phyloP scores from a whole-genome alignment of 2,329 filamentous ascomycete genomes.

The Fusarium nygamai region DNA sequence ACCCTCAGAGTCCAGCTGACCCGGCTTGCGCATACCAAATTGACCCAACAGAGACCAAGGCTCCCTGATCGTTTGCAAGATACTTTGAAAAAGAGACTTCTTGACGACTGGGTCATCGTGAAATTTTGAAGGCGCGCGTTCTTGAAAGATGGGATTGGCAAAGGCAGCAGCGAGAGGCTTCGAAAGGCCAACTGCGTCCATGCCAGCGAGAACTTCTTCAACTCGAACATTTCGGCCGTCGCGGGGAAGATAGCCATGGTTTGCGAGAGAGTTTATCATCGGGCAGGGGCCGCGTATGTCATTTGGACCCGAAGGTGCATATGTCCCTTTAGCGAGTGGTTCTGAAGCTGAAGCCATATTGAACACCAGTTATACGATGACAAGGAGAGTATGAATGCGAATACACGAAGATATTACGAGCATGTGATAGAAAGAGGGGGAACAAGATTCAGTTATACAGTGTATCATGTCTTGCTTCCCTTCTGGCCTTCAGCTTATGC shows the following conservation, averaged over 20 bases:
- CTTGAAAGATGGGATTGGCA: slow-evolving; percentile 37
- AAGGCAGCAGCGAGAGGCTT: slow-evolving; percentile 32
- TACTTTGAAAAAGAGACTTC: slow-evolving; percentile 12
- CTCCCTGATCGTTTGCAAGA: slow-evolving; percentile 9
- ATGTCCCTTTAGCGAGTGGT: slow-evolving; percentile 29
- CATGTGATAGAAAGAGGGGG: not conserved
- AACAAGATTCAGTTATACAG: not conserved
- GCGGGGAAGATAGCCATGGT: slow-evolving; percentile 40
- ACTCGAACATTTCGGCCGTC: slow-evolving; percentile 33
- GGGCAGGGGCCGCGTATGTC: slow-evolving; percentile 39
- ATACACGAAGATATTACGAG: not conserved
- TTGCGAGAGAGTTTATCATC: slow-evolving; percentile 39
- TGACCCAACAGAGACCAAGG: slow-evolving; percentile 32
- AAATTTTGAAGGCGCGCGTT: slow-evolving; percentile 16
- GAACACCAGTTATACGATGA: not conserved
- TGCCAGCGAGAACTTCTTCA: slow-evolving; percentile 26
- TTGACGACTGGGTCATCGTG: slow-evolving; percentile 1
- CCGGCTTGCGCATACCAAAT: slow-evolving; percentile 38
- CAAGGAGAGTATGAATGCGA: not conserved
- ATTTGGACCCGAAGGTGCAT: slow-evolving; percentile 25
- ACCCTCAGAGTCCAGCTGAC: slow-evolving; percentile 30
- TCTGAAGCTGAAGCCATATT: slow-evolving; percentile 16
- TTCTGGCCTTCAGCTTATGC: not conserved
- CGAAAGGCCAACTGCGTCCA: slow-evolving; percentile 33
- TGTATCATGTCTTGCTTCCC: not conserved